These are phyloP conservation scores for Trametes hirsuta DNA, from an alignment of 1,284 basidiomycete genomes.

Conservation along the genomic window DNA sequence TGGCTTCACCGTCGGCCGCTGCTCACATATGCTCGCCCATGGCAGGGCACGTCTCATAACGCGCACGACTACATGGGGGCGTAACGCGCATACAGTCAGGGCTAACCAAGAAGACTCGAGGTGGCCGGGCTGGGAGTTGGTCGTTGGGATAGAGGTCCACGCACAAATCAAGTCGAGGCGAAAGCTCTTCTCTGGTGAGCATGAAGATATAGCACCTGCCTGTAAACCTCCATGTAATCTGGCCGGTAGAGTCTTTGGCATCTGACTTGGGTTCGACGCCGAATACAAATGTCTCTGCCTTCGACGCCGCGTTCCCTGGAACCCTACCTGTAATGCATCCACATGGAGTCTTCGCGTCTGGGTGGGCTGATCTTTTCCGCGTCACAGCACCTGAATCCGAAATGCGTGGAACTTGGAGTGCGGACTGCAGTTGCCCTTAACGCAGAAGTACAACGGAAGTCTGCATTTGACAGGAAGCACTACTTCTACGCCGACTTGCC, in stretches of 20 bases:
- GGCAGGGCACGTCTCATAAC: constrained; percentile 21
- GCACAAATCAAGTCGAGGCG: constrained; percentile 87
- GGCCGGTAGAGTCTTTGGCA: constrained; percentile 38
- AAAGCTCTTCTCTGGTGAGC: constrained; percentile 90
- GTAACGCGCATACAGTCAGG: constrained; percentile 25
- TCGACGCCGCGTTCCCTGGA: constrained; percentile 93
- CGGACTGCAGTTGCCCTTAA: constrained; percentile 84
- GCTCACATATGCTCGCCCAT: constrained; percentile 30
- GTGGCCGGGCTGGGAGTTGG: constrained; percentile 79
- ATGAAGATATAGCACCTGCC: not conserved
- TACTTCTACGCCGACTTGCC: constrained; percentile 98
- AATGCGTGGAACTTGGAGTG: constrained; percentile 82
- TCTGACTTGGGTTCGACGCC: constrained; percentile 55
- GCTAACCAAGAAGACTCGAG: constrained; percentile 35
- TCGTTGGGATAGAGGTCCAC: constrained; percentile 96
- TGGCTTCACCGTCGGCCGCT: constrained; percentile 2
- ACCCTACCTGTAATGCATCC: constrained; percentile 76
- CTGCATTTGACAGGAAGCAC: constrained; percentile 95
- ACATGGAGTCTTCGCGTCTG: not conserved
- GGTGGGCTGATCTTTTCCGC: constrained; percentile 1
- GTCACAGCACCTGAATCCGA: constrained; percentile 72
- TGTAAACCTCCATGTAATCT: not conserved
- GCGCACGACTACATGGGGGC: constrained; percentile 1
- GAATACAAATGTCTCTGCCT: constrained; percentile 80
- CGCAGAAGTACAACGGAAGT: constrained; percentile 72